Conservation (phyloP, 805 yeast genomes). For the Candida michaelii region DNA sequence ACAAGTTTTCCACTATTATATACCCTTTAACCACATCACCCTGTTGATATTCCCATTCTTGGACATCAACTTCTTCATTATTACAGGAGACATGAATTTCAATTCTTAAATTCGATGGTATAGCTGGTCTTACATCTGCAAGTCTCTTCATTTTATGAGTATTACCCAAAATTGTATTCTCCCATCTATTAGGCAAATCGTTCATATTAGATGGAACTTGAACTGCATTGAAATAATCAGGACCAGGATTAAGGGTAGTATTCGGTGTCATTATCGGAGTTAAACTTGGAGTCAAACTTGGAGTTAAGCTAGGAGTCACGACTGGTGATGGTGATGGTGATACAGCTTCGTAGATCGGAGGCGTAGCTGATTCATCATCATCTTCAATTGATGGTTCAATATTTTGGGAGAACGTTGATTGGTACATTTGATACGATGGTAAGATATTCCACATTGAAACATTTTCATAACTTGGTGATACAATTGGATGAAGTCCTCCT, state of each 20-base stretch:
- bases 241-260: background rate
- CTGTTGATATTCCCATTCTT: slow-evolving; percentile 34
- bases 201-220: slow-evolving; percentile 4
- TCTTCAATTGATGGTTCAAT: slow-evolving; percentile 32
- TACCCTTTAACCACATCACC: slow-evolving; percentile 41
- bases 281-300: too few relatives aligned
- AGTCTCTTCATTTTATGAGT: slow-evolving; percentile 36
- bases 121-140: slow-evolving; percentile 24
- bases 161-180: slow-evolving; percentile 37
- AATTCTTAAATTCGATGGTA: slow-evolving; percentile 27
- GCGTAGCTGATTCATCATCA: slow-evolving; percentile 30
- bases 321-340: slow-evolving; percentile 18
- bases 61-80: slow-evolving; percentile 30
- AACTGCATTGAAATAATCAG: slow-evolving; percentile 2
- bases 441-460: slow-evolving; percentile 41
- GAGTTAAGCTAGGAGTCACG: too few relatives aligned
- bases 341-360: slow-evolving; percentile 29
- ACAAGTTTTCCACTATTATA: slow-evolving; percentile 31
- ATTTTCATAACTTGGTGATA: slow-evolving; percentile 18
- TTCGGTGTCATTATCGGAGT: slow-evolving; percentile 10
- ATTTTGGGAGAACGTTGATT: slow-evolving; percentile 36
- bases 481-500: slow-evolving; percentile 9
- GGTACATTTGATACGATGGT: slow-evolving; percentile 42
- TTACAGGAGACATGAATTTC: slow-evolving; percentile 32
- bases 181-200: slow-evolving; percentile 20